phyloP scores from a whole-genome alignment of 176 grass and related monocot species.

The Carex kokanica region DNA sequence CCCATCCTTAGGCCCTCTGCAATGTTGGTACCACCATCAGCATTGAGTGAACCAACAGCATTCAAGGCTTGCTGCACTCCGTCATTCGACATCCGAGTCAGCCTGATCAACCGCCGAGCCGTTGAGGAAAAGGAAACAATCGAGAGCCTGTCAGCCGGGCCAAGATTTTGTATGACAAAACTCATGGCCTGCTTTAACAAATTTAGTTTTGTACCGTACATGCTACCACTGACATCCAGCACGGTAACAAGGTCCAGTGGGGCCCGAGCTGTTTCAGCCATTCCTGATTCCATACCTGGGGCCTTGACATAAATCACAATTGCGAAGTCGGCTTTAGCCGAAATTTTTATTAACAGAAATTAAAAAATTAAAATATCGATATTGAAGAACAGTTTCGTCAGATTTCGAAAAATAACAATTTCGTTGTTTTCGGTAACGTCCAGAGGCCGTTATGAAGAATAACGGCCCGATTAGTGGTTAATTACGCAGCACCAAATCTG shows the following conservation, averaged over 20 bases:
- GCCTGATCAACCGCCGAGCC: constrained; percentile 39
- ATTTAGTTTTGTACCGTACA: constrained; percentile 7
- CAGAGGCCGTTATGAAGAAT: too few relatives aligned
- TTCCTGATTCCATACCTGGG: neutral
- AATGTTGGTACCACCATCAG: constrained; percentile 52
- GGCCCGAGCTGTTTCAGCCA: constrained; percentile 17
- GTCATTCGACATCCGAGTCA: constrained; percentile 38
- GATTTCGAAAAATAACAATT: too few relatives aligned
- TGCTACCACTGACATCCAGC: constrained; percentile 32
- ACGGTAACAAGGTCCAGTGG: constrained; percentile 30
- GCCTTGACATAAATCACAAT: constrained; percentile 52
- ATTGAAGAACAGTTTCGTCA: too few relatives aligned
- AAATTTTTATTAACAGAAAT: too few relatives aligned
- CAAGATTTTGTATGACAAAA: constrained; percentile 66
- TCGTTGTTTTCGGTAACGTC: too few relatives aligned
- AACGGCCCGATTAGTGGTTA: too few relatives aligned
- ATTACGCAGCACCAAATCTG: too few relatives aligned
- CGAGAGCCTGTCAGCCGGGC: constrained; percentile 49
- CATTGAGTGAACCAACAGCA: constrained; percentile 34
- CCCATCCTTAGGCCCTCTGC: constrained; percentile 46
- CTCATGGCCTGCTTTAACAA: constrained; percentile 35
- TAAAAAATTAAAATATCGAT: too few relatives aligned
- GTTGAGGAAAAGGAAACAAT: constrained; percentile 50
- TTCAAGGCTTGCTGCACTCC: constrained; percentile 19
- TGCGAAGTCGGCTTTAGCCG: constrained; percentile 37